Conservation (phyloP, 805 yeast species). For the Yamadazyma olivae region DNA sequence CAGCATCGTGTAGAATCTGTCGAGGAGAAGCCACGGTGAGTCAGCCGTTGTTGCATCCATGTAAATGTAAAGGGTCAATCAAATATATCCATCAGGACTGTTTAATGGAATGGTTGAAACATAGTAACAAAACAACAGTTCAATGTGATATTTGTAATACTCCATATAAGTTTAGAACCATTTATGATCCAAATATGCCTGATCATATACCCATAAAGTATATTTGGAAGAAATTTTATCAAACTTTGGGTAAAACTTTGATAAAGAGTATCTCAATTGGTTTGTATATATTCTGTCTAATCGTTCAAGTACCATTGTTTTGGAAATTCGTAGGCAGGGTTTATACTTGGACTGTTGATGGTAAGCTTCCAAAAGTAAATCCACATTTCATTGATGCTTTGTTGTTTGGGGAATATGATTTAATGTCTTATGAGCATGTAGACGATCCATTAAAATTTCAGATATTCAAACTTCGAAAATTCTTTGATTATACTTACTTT, state of each 20-base stretch:
- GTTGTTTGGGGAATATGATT: slow-evolving; percentile 35
- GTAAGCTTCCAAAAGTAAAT: slow-evolving; percentile 39
- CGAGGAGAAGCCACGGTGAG: slow-evolving; percentile 81
- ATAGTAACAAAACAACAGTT: slow-evolving; percentile 53
- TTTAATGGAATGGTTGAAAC: slow-evolving; percentile 80
- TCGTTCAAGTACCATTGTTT: slow-evolving; percentile 55
- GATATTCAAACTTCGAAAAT: slow-evolving; percentile 19
- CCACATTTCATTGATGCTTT: slow-evolving; percentile 28
- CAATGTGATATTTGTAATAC: slow-evolving; percentile 88
- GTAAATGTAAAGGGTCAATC: slow-evolving; percentile 92
- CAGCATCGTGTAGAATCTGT: slow-evolving; percentile 72
- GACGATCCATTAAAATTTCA: slow-evolving; percentile 9
- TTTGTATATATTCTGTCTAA: slow-evolving; percentile 39
- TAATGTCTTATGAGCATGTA: slow-evolving; percentile 5
- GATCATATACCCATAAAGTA: slow-evolving; percentile 52
- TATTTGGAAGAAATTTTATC: slow-evolving; percentile 38
- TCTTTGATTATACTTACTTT: slow-evolving; percentile 31
- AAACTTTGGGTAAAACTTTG: slow-evolving; percentile 12
- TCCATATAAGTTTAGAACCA: slow-evolving; percentile 64
- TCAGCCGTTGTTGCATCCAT: slow-evolving; percentile 86
- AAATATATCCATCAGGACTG: slow-evolving; percentile 93
- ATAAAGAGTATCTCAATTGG: slow-evolving; percentile 20
- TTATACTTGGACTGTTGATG: slow-evolving; percentile 56
- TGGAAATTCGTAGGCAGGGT: slow-evolving; percentile 55
- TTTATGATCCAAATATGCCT: slow-evolving; percentile 67